These are phyloP conservation scores for Pichia nanzhaoensis DNA, from an alignment of 805 yeast genomes.

Conservation along the genomic window DNA sequence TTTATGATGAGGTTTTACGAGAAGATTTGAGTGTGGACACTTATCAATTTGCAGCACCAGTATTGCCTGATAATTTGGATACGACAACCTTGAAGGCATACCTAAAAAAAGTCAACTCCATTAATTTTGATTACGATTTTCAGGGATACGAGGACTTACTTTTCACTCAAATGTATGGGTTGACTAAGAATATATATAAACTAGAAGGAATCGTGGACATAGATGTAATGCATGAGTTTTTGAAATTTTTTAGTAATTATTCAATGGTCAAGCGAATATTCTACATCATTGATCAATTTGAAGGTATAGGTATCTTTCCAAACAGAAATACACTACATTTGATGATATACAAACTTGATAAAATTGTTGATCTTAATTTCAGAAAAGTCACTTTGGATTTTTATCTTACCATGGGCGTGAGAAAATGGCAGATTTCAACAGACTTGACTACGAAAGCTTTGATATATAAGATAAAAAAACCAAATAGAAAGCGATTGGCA, in stretches of 20 bases:
- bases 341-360: background rate
- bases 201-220: constrained; percentile 6
- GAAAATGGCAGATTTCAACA: constrained; percentile 6
- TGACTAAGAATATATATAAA: constrained; percentile 2
- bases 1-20: background rate
- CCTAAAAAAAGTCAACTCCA: constrained; percentile 1
- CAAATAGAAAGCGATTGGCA: constrained; percentile 4
- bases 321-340: constrained; percentile 10
- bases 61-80: constrained; percentile 1
- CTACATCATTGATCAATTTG: constrained; percentile 4
- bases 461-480: background rate
- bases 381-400: background rate
- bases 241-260: constrained; percentile 4
- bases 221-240: constrained; percentile 7
- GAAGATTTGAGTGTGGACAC: background rate
- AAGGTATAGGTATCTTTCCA: constrained; percentile 5
- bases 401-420: constrained; percentile 1
- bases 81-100: background rate
- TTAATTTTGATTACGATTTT: constrained; percentile 1
- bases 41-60: constrained; percentile 2
- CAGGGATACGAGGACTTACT: background rate
- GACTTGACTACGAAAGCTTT: constrained; percentile 5
- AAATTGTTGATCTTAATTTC: background rate
- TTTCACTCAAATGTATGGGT: background rate
- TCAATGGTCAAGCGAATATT: background rate